Conservation (phyloP, 2,329 filamentous ascomycete genomes). For the Plenodomus tracheiphilus region DNA sequence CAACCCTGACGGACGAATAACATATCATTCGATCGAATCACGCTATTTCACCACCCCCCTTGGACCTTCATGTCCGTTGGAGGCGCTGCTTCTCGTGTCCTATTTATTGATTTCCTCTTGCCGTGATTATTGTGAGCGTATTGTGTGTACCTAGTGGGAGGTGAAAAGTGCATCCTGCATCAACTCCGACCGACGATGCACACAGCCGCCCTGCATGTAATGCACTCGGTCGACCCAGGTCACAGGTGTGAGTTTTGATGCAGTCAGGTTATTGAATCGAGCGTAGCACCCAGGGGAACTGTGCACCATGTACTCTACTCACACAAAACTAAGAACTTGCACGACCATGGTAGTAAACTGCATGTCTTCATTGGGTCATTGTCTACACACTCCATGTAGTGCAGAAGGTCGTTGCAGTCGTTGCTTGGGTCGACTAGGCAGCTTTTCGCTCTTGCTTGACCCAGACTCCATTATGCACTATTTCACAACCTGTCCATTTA, state of each 20-base stretch:
- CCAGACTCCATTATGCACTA: background rate
- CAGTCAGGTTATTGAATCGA: too few relatives aligned
- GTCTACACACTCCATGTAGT: conserved; percentile 35
- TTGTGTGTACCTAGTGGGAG: too few relatives aligned
- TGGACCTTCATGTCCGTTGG: too few relatives aligned
- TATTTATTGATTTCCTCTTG: too few relatives aligned
- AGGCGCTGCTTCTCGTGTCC: too few relatives aligned
- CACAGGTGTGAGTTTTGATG: too few relatives aligned
- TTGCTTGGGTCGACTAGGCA: conserved; percentile 1
- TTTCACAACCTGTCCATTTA: conserved; percentile 44
- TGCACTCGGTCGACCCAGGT: background rate
- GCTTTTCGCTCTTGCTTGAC: background rate
- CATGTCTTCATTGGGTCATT: conserved; percentile 13
- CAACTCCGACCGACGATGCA: conserved; percentile 2
- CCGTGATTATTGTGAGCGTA: too few relatives aligned
- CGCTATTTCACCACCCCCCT: too few relatives aligned
- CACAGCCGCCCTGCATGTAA: background rate
- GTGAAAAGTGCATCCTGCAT: background rate
- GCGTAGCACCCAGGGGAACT: background rate
- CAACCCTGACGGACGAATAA: background rate
- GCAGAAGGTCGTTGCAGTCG: conserved; percentile 17
- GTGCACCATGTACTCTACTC: background rate
- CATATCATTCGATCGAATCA: too few relatives aligned
- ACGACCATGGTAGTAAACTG: conserved; percentile 5
- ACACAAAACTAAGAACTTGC: background rate